Evolutionary conservation across 2,329 filamentous ascomycete species (phyloP).

Genomic region (Arthroderma uncinatum): DNA sequence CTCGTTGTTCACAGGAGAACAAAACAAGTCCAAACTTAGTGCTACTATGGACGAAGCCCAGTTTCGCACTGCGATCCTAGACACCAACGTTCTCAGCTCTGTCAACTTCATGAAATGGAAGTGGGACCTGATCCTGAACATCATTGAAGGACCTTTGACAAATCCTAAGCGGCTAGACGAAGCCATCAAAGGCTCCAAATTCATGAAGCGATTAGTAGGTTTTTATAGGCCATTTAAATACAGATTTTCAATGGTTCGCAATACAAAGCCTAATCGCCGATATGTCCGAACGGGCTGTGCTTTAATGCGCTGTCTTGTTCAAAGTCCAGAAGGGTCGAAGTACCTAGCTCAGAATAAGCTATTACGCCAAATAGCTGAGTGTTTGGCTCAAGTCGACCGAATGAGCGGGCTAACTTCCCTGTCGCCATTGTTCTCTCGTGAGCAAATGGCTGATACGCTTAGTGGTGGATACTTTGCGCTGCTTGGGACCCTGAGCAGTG

Average conservation of each 20-base stretch:
- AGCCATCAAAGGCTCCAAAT: conserved; percentile 88
- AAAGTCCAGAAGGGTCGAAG: conserved; percentile 70
- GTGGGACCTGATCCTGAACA: conserved; percentile 81
- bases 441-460: conserved; percentile 74
- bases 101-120: conserved; percentile 95
- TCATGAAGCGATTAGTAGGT: conserved; percentile 84
- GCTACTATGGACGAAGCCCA: conserved; percentile 53
- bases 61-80: conserved; percentile 50
- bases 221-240: conserved; percentile 97
- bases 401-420: conserved; percentile 58
- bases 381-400: conserved; percentile 85
- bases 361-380: conserved; percentile 86
- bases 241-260: conserved; percentile 80
- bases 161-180: conserved; percentile 89
- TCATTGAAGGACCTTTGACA: conserved; percentile 85
- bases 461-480: conserved; percentile 91
- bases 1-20: conserved; percentile 30
- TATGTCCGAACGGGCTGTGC: conserved; percentile 86
- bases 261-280: conserved; percentile 84
- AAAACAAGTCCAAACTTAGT: conserved; percentile 44
- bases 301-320: conserved; percentile 72
- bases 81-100: conserved; percentile 77
- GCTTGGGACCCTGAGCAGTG: conserved; percentile 74
- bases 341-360: conserved; percentile 89
- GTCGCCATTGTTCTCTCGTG: conserved; percentile 76